Base-by-base conservation (phyloP, 306 rosid genomes). In the Herpetospermum pedunculosum region DNA sequence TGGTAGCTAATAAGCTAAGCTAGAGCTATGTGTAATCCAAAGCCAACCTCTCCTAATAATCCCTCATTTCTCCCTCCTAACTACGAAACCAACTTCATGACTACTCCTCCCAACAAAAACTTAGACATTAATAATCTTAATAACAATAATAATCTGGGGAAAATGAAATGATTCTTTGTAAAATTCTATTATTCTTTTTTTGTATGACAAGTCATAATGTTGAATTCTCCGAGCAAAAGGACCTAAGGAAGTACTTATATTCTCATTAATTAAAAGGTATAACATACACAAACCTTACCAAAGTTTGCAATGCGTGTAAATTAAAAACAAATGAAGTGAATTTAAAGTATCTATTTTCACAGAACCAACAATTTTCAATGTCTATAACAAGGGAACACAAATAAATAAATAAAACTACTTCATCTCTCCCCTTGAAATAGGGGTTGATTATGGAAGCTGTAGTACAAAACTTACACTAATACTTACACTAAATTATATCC, bases 1-100 rank as follows among this genome's bases (percentile, higher is more conserved):
- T 12, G 34, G 74, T 55, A 77, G 1, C 49, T 44, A 38, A 6
- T 19, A 26, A 72, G 37, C 69, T 50, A 35, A 0, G 35, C 46
- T 47, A 47, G 4, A 48, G 41, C 68, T 73, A 91, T 83, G 96
- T 89, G 92, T 77, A 83, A 84, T 74, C 86, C 88, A 8, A 88
- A 89, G 50, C 84, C 92, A 49, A 78, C 96, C 73, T 85, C 92
- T 57, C 75, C 81, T n/a, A 75, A 84, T 34, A 73, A 84, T 25
- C 79, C 97, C 49, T 75, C 90, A 77, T 78, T 88, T 59, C 63
- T 70, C 52, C 77, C 77, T 72, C 78, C 85, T 50, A 68, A 83
- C 63, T 76, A 46, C 74, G 46, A 84, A 84, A 80, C 84, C 84
- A 78, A 79, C 54, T 80, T 81, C 83, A 78, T 85, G 80, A 83